Evolutionary conservation across 371 early-diverging fungal species (phyloP).

Genomic region (Mortierella sp.): DNA sequence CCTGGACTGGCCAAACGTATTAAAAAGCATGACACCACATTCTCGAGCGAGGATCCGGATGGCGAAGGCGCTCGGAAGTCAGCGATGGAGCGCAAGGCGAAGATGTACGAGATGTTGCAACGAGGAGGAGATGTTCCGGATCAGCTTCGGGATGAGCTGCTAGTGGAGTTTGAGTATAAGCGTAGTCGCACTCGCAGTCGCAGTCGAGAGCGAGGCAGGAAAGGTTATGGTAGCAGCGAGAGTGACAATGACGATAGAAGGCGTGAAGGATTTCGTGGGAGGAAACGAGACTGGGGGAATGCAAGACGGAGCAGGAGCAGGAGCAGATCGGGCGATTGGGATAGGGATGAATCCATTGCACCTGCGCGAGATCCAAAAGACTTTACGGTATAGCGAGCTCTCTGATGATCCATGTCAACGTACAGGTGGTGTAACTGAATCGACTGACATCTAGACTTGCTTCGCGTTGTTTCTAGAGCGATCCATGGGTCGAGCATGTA

Average conservation of each 20-base stretch:
- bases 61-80: constrained; percentile 58
- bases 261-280: constrained; percentile 1
- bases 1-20: constrained; percentile 63
- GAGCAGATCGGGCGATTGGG: constrained; percentile 31
- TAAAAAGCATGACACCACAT: constrained; percentile 24
- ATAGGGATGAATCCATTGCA: constrained; percentile 34
- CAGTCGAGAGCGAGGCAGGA: constrained; percentile 9
- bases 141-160: constrained; percentile 37
- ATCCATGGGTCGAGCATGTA: constrained; percentile 83
- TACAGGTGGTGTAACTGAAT: background rate
- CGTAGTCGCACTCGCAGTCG: background rate
- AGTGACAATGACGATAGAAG: constrained; percentile 16
- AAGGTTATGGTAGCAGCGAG: constrained; percentile 21
- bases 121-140: constrained; percentile 55
- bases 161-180: constrained; percentile 65
- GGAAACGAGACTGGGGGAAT: constrained; percentile 8
- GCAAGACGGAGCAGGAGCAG: constrained; percentile 11
- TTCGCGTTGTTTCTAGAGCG: constrained; percentile 51
- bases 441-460: background rate
- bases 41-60: constrained; percentile 9
- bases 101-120: constrained; percentile 64
- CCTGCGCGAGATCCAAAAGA: constrained; percentile 27
- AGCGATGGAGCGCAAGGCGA: constrained; percentile 74
- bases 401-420: no score
- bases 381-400: constrained; percentile 11